These are phyloP conservation scores for Neonectria punicea DNA, from an alignment of 2,329 filamentous ascomycete genomes.

Conservation along the genomic window DNA sequence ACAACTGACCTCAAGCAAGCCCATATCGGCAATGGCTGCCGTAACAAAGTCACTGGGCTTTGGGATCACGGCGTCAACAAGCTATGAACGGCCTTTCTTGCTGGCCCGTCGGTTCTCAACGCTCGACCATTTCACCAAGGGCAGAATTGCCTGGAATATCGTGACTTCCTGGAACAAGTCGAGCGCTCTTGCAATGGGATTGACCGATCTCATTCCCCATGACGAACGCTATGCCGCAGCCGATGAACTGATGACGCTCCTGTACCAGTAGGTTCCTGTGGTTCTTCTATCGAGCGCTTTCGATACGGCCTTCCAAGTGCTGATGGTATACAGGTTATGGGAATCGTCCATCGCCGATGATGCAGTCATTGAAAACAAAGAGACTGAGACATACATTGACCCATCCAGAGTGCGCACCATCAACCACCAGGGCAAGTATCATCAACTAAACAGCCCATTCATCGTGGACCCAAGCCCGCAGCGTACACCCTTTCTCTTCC, in stretches of 20 bases:
- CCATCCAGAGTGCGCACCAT: slow-evolving; percentile 64
- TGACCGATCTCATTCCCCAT: slow-evolving; percentile 15
- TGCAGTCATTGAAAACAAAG: slow-evolving; percentile 48
- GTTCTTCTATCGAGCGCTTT: background rate
- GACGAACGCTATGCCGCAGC: slow-evolving; percentile 21
- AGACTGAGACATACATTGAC: slow-evolving; percentile 57
- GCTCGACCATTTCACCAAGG: slow-evolving; percentile 22
- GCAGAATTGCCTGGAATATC: slow-evolving; percentile 21
- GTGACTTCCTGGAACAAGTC: slow-evolving; percentile 24
- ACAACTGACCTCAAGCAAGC: background rate
- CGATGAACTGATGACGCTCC: slow-evolving; percentile 18
- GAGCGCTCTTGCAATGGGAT: slow-evolving; percentile 17
- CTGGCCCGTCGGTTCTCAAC: slow-evolving; percentile 22
- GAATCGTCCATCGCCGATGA: slow-evolving; percentile 20
- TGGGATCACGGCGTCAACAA: slow-evolving; percentile 71
- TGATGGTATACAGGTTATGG: slow-evolving; percentile 15
- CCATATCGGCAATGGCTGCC: slow-evolving; percentile 71
- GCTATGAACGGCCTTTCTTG: slow-evolving; percentile 17
- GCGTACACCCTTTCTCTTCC: slow-evolving; percentile 68
- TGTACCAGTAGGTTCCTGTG: slow-evolving; percentile 12
- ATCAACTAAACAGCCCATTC: slow-evolving; percentile 35
- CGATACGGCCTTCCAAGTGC: background rate
- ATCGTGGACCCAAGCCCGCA: slow-evolving; percentile 54
- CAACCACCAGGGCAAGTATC: slow-evolving; percentile 68
- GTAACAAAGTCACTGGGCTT: slow-evolving; percentile 71